phyloP scores from a whole-genome alignment of 768 basidiomycete species.

The Boletus pseudo-olivaceus region DNA sequence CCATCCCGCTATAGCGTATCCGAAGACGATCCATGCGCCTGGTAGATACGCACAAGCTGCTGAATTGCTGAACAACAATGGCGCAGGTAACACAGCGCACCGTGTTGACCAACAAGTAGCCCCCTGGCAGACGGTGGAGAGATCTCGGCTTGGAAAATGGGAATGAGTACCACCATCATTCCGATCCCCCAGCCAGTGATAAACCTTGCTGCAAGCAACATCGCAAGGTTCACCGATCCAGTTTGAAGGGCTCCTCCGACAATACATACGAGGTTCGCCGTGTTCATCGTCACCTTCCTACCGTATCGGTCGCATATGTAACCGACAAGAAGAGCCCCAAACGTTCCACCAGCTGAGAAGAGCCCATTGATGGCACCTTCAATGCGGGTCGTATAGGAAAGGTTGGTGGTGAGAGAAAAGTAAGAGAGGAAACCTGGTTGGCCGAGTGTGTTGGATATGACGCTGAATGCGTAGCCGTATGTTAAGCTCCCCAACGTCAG shows the following conservation, averaged over 20 bases:
- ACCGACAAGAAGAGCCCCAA: not conserved
- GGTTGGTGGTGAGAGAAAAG: not conserved
- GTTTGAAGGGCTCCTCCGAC: not conserved
- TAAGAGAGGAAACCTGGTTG: not conserved
- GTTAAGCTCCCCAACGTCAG: not conserved
- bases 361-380: not conserved
- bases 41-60: not conserved
- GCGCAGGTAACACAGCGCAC: not conserved
- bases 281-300: not conserved
- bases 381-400: not conserved
- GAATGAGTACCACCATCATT: not conserved
- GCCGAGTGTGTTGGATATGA: not conserved
- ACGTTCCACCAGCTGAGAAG: not conserved
- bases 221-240: not conserved
- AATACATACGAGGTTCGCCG: not conserved
- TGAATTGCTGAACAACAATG: not conserved
- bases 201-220: not conserved
- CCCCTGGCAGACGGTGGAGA: not conserved
- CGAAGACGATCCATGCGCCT: not conserved
- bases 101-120: not conserved
- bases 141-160: not conserved
- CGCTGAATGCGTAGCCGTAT: not conserved
- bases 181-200: not conserved
- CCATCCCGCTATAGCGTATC: not conserved
- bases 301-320: not conserved